Evolutionary conservation across 768 basidiomycete species (phyloP), one percentile per base, ranked within the genome.

Genomic region (Trametes meyenii): DNA sequence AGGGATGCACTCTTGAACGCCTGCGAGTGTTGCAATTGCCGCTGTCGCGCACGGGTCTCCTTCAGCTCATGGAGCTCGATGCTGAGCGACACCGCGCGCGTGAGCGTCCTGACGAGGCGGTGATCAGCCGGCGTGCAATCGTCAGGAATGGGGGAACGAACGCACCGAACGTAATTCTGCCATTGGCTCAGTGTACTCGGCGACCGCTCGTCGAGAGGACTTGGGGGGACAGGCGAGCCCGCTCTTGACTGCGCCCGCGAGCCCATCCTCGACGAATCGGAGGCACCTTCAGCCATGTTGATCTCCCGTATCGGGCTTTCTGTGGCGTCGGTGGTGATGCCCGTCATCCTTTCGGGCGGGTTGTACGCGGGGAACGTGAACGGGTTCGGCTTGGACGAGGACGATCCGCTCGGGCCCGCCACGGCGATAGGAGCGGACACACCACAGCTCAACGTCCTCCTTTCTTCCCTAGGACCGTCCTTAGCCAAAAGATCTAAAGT

Each of bases 131-230:
- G 8, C 13, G 12, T 14, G 6, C 36, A 19, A 12, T 21, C 19
- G 51, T 11, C 21, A 21, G 3, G 39, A 5, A 17, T 17, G 11
- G 23, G 5, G 6, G 14, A 4, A 1, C n/a, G 12, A 14, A 23
- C 61, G 17, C 44, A 66, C 64, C 46, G 48, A 3, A 51, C 14
- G 50, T 60, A 66, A 3, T 49, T 29, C 24, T 64, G 43, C 62
- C 58, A 58, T 13, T 49, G 23, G 17, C 24, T 36, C 2, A 40
- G 19, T 16, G 42, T 24, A 0, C 33, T 46, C 8, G 7, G 12
- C 21, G 49, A 40, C 10, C 39, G 12, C 17, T 33, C 49, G 16
- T 29, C 16, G 36, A 19, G 39, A 13, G 29, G 29, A 33, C 29
- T 33, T 8, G 29, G 40, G 2, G 45, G 48, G 8, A 19, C 35